A percentile compares a stretch with the other conserved stretches of the same genome.
These are phyloP conservation scores for Ramularia collo-cygni DNA, from an alignment of 2,329 filamentous ascomycete genomes.

Conservation along the genomic window DNA sequence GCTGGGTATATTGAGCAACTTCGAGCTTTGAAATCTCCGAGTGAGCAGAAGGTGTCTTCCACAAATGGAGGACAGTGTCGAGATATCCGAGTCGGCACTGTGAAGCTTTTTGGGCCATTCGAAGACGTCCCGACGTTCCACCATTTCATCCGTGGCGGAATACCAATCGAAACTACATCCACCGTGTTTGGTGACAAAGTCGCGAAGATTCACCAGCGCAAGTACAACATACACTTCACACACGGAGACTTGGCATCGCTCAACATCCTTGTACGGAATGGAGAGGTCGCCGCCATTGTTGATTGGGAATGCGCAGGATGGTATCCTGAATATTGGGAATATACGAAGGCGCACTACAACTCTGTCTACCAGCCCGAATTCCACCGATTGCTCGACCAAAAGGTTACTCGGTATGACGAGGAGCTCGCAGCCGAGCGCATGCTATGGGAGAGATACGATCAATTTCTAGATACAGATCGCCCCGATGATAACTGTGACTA, in stretches of 20 bases:
- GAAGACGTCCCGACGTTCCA: constrained; percentile 4
- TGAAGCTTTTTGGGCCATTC: constrained; percentile 8
- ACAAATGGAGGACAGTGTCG: constrained; percentile 7
- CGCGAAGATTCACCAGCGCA: constrained; percentile 1
- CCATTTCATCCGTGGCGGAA: constrained; percentile 3
- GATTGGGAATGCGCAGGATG: constrained; percentile 44
- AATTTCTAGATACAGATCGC: neutral
- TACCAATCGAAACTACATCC: neutral
- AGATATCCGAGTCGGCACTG: constrained; percentile 8
- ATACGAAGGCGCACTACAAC: constrained; percentile 1
- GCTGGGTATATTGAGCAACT: constrained; percentile 5
- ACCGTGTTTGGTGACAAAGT: constrained; percentile 2
- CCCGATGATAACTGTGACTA: neutral
- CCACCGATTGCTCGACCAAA: neutral
- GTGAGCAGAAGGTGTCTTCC: constrained; percentile 1
- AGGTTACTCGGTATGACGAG: neutral
- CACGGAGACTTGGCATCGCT: constrained; percentile 10
- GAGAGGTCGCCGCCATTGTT: constrained; percentile 40
- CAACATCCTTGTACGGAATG: constrained; percentile 39
- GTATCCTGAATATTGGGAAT: constrained; percentile 45
- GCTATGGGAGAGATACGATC: neutral
- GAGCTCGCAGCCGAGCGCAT: neutral
- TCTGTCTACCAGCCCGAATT: neutral
- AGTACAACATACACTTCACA: constrained; percentile 1
- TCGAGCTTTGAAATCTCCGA: neutral